These are phyloP conservation scores for Conticribra guillardii DNA, from an alignment of 108 stramenopile genomes.

Conservation along the genomic window DNA sequence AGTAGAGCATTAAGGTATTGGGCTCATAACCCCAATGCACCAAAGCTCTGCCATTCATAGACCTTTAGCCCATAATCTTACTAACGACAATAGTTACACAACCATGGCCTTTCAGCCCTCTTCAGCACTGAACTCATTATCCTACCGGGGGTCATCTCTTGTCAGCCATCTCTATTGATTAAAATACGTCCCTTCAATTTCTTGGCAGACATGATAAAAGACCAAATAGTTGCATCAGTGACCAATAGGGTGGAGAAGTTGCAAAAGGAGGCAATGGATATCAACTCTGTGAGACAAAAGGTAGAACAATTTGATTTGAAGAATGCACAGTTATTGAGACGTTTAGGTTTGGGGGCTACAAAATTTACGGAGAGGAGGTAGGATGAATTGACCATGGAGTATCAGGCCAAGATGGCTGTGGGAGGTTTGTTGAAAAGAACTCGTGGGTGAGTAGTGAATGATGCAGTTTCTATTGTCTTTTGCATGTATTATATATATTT, in stretches of 20 bases:
- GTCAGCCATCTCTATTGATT: conserved; percentile 73
- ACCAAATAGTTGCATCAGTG: conserved; percentile 67
- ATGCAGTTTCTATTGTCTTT: too few species aligned
- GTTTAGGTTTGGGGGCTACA: conserved; percentile 71
- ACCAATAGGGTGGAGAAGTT: conserved; percentile 72
- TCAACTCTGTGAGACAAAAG: conserved; percentile 67
- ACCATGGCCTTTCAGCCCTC: too few species aligned
- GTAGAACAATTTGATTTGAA: conserved; percentile 90
- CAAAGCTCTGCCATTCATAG: too few species aligned
- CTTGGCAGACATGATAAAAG: conserved; percentile 75
- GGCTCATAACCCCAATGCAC: too few species aligned
- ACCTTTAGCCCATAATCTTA: too few species aligned
- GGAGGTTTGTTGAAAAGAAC: conserved; percentile 64
- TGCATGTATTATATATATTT: too few species aligned
- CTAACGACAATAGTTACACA: too few species aligned
- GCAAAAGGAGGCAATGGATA: conserved; percentile 72
- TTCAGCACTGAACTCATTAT: too few species aligned
- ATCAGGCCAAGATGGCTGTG: conserved; percentile 73
- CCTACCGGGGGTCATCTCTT: conserved; percentile 74
- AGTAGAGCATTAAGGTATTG: too few species aligned
- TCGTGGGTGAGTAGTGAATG: too few species aligned
- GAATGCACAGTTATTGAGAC: conserved; percentile 82
- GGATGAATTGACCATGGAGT: conserved; percentile 74
- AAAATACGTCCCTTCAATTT: conserved; percentile 86
- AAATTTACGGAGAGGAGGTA: conserved; percentile 73